Conservation (phyloP, 148 eudicot genomes). For the Rhododendron simsii region DNA sequence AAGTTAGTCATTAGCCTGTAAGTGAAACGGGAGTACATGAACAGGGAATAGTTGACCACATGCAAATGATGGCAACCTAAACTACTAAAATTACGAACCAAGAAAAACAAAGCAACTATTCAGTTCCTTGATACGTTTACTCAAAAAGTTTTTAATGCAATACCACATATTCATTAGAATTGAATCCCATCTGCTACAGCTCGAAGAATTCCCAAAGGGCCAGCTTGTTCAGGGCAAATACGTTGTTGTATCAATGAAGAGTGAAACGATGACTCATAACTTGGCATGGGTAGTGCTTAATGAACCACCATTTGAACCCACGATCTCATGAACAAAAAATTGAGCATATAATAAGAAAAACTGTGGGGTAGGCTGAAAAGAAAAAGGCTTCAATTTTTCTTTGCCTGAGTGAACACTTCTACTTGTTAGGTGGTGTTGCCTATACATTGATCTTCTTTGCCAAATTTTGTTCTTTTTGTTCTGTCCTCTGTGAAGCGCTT, state of each 20-base stretch:
- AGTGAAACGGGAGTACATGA: background rate
- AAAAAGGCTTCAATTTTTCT: background rate
- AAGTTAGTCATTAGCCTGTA: background rate
- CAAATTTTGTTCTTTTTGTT: background rate
- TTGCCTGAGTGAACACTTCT: background rate
- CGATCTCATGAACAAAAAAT: background rate
- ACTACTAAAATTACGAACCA: background rate
- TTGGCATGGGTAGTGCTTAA: background rate
- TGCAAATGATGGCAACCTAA: background rate
- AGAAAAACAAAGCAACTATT: background rate
- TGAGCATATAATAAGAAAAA: background rate
- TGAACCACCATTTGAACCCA: background rate
- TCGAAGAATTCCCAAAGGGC: no score
- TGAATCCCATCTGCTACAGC: background rate
- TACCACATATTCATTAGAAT: background rate
- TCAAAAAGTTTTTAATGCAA: background rate
- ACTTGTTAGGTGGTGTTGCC: background rate
- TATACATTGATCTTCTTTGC: background rate
- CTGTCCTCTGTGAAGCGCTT: background rate
- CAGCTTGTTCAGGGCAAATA: no score
- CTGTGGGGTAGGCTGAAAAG: background rate
- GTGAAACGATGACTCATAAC: background rate
- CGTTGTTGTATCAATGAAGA: background rate
- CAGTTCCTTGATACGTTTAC: background rate
- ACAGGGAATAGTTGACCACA: background rate